phyloP scores from a whole-genome alignment of 164 flowering plant genomes.

The Magnolia sinica region DNA sequence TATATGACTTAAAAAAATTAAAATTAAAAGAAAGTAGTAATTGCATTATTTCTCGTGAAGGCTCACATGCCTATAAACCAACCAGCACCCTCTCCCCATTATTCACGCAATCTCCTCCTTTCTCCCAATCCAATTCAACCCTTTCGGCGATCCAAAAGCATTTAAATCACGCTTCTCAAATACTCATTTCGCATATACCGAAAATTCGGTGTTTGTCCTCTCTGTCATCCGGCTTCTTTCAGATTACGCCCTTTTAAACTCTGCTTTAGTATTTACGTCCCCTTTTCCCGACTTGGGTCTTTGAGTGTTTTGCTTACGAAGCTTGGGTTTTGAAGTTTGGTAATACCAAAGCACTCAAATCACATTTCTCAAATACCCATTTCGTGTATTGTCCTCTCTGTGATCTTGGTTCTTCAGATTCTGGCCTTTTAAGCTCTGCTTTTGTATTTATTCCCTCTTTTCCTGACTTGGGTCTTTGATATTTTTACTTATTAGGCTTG shows the following conservation, averaged over 20 bases:
- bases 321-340: background rate
- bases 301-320: background rate
- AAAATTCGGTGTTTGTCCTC: background rate
- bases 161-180: slow-evolving; percentile 7
- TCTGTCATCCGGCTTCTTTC: background rate
- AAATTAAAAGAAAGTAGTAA: background rate
- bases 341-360: slow-evolving; percentile 5
- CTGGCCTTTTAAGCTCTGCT: background rate
- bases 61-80: slow-evolving; percentile 21
- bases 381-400: background rate
- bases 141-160: slow-evolving; percentile 6
- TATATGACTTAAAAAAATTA: no score
- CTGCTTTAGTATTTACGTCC: background rate
- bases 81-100: background rate
- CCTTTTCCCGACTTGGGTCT: no score
- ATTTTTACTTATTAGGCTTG: slow-evolving; percentile 1
- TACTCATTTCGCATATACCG: slow-evolving; percentile 5
- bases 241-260: background rate
- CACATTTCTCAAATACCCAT: slow-evolving; percentile 12
- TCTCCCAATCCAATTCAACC: background rate
- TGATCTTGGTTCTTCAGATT: background rate
- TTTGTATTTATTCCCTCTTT: slow-evolving; percentile 6
- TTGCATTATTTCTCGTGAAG: slow-evolving; percentile 22
- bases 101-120: slow-evolving; percentile 10
- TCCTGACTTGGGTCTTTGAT: background rate